Percentiles rank a stretch among this genome's conserved stretches.
Conservation (phyloP, 2,329 filamentous ascomycete genomes). For the Rutstroemia sp. region DNA sequence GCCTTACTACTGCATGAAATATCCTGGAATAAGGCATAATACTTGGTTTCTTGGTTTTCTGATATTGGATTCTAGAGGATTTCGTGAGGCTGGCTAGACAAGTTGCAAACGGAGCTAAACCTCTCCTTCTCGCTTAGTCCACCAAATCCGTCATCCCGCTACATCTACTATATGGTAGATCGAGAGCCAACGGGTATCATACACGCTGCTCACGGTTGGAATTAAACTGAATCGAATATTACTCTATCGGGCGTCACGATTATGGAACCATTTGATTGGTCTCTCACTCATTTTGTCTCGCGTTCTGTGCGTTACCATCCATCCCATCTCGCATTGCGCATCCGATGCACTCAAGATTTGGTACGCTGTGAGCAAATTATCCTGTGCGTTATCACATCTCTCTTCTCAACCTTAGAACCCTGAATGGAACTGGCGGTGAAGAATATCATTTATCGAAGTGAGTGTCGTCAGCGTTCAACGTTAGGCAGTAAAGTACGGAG, state of each 20-base stretch:
- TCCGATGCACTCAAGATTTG: neutral
- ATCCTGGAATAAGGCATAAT: slow-evolving; percentile 7
- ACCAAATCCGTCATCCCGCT: neutral
- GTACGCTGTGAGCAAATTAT: too few species aligned
- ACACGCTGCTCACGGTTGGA: neutral
- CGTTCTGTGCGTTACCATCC: neutral
- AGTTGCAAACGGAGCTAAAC: too few species aligned
- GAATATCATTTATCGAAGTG: neutral
- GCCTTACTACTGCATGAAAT: slow-evolving; percentile 7
- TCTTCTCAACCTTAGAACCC: neutral
- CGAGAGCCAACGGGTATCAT: neutral
- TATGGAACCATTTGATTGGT: neutral
- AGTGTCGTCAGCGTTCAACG: slow-evolving; percentile 5
- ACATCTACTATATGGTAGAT: neutral
- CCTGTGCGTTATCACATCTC: neutral
- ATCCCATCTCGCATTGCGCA: neutral
- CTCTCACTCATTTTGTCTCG: neutral
- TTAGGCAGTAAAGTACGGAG: slow-evolving; percentile 7
- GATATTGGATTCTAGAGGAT: too few species aligned
- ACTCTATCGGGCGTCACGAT: neutral
- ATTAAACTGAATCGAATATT: neutral
- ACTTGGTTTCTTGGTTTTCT: neutral
- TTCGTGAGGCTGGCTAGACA: too few species aligned
- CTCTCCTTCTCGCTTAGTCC: neutral
- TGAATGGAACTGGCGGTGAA: slow-evolving; percentile 5